These are phyloP conservation scores for Fusarium luffae DNA, from an alignment of 2,329 filamentous ascomycete species.

Conservation along the genomic window DNA sequence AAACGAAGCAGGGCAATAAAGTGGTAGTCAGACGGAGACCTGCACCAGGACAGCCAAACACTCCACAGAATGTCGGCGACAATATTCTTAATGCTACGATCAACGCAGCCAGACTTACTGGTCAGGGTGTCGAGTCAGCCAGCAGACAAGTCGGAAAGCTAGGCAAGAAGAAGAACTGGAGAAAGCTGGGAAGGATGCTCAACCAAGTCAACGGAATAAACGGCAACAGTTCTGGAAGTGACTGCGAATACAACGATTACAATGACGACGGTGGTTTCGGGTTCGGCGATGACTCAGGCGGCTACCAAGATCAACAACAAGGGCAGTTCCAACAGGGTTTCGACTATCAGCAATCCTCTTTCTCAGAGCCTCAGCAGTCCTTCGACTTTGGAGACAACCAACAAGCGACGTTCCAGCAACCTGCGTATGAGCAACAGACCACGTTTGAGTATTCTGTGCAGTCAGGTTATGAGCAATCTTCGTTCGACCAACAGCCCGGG, in stretches of 20 bases:
- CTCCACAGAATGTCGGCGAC: conserved; percentile 10
- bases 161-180: conserved; percentile 44
- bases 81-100: conserved; percentile 34
- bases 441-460: conserved; percentile 16
- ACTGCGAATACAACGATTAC: conserved; percentile 9
- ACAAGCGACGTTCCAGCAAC: conserved; percentile 21
- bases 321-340: conserved; percentile 24
- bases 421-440: conserved; percentile 20
- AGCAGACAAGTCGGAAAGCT: conserved; percentile 43
- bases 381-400: conserved; percentile 4
- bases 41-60: conserved; percentile 16
- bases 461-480: not conserved
- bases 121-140: conserved; percentile 31
- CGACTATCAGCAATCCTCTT: conserved; percentile 22
- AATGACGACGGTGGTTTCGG: conserved; percentile 8
- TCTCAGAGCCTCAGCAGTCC: not conserved
- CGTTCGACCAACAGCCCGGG: conserved; percentile 18
- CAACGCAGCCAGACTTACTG: conserved; percentile 36
- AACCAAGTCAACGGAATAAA: conserved; percentile 11
- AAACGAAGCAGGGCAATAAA: conserved; percentile 6
- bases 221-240: conserved; percentile 13
- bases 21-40: conserved; percentile 9
- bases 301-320: conserved; percentile 24
- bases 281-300: not conserved
- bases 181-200: conserved; percentile 34